Evolutionary conservation across 148 eudicot genomes (phyloP).

Genomic region (Cornus controversa): DNA sequence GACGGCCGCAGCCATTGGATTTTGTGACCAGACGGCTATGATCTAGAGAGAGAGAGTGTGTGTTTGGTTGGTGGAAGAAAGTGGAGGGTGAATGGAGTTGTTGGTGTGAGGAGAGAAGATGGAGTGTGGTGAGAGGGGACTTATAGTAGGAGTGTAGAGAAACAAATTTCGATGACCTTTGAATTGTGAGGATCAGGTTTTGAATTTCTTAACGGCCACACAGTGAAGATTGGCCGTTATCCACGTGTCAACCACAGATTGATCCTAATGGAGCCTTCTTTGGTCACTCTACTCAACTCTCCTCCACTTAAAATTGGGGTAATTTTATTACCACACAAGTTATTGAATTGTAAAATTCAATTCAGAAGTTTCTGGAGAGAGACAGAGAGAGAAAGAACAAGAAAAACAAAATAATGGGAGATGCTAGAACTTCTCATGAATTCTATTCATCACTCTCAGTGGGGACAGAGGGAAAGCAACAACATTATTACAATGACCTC

Average conservation of each 20-base stretch:
- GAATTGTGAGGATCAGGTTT: slow-evolving; percentile 54
- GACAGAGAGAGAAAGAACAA: neutral
- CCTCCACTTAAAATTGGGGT: slow-evolving; percentile 46
- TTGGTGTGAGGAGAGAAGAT: neutral
- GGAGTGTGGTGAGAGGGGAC: neutral
- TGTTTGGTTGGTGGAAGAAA: neutral
- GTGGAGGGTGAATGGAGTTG: neutral
- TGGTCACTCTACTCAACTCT: slow-evolving; percentile 30
- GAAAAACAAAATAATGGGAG: neutral
- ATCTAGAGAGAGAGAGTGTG: neutral
- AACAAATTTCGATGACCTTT: neutral
- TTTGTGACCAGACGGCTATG: slow-evolving; percentile 13
- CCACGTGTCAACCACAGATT: slow-evolving; percentile 56
- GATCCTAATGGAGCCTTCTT: slow-evolving; percentile 7
- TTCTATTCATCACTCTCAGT: no score
- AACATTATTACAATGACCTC: no score
- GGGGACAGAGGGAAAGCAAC: no score
- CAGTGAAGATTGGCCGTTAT: slow-evolving; percentile 57
- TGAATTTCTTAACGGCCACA: slow-evolving; percentile 51
- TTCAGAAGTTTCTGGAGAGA: no score
- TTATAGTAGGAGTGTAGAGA: slow-evolving; percentile 13
- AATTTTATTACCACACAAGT: slow-evolving; percentile 7
- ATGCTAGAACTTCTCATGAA: neutral
- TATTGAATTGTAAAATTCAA: neutral
- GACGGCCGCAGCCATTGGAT: slow-evolving; percentile 69